A percentile compares a stretch with the other conserved stretches of the same genome.
These are phyloP conservation scores for Gloeophyllum trabeum DNA, from an alignment of 768 basidiomycete species.

Conservation along the genomic window DNA sequence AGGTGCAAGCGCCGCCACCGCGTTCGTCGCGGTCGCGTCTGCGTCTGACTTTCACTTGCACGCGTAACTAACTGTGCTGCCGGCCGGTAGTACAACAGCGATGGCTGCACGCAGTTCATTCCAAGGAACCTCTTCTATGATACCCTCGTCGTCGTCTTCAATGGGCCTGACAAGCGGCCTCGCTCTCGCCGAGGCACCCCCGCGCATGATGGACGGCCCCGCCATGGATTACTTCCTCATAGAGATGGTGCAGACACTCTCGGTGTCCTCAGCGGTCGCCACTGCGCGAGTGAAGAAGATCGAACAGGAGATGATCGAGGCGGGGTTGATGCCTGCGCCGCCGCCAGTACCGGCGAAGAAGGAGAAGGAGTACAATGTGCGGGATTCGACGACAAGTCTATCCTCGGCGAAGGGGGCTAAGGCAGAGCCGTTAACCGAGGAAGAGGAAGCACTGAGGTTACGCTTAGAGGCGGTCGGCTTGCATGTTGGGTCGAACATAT, in stretches of 20 bases:
- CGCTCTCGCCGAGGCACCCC: constrained; percentile 55
- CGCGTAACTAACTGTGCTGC: too few species aligned
- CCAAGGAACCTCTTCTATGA: constrained; percentile 6
- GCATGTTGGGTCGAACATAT: constrained; percentile 79
- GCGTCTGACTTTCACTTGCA: too few species aligned
- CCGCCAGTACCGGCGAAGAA: constrained; percentile 26
- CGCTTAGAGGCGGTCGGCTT: constrained; percentile 76
- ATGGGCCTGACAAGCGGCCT: constrained; percentile 23
- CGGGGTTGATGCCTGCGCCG: constrained; percentile 48
- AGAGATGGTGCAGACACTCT: constrained; percentile 64
- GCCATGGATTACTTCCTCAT: constrained; percentile 84
- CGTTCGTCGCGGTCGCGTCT: too few species aligned
- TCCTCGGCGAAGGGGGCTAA: constrained; percentile 11
- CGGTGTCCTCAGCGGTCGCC: constrained; percentile 65
- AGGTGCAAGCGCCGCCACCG: too few species aligned
- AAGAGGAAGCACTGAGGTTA: constrained; percentile 58
- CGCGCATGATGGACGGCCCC: constrained; percentile 48
- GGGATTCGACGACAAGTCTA: constrained; percentile 25
- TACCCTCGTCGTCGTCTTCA: constrained; percentile 11
- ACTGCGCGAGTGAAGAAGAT: constrained; percentile 51
- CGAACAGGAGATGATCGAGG: constrained; percentile 72
- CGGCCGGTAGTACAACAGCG: too few species aligned
- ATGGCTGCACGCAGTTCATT: too few species aligned
- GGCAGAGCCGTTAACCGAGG: constrained; percentile 35
- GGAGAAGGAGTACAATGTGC: constrained; percentile 20